phyloP scores from a whole-genome alignment of 2,329 filamentous ascomycete species.

The Ascochyta lentis region DNA sequence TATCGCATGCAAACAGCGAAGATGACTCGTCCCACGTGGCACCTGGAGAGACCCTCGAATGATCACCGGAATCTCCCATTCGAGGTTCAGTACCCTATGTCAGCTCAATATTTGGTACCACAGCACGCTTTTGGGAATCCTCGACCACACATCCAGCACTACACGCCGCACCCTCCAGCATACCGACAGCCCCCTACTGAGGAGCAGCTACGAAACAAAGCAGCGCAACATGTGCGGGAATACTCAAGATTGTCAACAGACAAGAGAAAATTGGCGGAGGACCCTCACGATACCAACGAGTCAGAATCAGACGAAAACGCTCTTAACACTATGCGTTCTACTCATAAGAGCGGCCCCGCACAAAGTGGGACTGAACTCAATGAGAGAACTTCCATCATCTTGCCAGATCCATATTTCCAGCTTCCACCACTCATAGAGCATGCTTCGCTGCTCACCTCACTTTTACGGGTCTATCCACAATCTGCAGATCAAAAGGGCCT shows the following conservation, averaged over 20 bases:
- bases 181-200: slow-evolving; percentile 9
- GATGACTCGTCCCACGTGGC: neutral
- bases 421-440: slow-evolving; percentile 22
- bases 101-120: neutral
- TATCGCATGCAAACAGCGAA: slow-evolving; percentile 23
- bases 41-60: neutral
- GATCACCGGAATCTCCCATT: neutral
- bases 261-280: neutral
- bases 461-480: slow-evolving; percentile 26
- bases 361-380: neutral
- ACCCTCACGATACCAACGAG: neutral
- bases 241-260: neutral
- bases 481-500: slow-evolving; percentile 22
- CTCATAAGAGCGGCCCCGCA: too few relatives aligned
- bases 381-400: neutral
- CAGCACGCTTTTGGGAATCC: neutral
- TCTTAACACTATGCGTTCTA: neutral
- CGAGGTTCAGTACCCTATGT: neutral
- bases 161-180: neutral
- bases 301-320: neutral
- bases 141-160: neutral
- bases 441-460: slow-evolving; percentile 17
- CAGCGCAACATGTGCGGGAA: slow-evolving; percentile 22
- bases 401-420: slow-evolving; percentile 2
- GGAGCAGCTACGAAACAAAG: slow-evolving; percentile 23